phyloP scores from a whole-genome alignment of 2,329 filamentous ascomycete genomes.

The Fusarium cicatricum region DNA sequence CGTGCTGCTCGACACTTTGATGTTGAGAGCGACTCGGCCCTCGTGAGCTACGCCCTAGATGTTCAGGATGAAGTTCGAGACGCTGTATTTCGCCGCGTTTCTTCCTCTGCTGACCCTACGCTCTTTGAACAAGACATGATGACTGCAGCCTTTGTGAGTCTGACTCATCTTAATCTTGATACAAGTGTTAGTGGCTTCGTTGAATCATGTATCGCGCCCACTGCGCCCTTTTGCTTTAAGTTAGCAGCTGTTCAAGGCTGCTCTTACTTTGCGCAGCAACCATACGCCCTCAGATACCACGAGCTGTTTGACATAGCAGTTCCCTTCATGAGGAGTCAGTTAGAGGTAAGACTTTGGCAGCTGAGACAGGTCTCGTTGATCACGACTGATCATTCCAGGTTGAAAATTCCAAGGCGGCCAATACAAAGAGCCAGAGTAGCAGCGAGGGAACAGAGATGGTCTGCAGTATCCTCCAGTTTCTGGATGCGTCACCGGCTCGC shows the following conservation, averaged over 20 bases:
- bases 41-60: conserved; percentile 73
- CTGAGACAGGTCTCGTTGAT: background rate
- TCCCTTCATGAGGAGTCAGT: conserved; percentile 63
- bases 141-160: conserved; percentile 71
- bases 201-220: conserved; percentile 64
- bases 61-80: conserved; percentile 74
- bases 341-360: conserved; percentile 58
- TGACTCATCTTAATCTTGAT: conserved; percentile 69
- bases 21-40: conserved; percentile 67
- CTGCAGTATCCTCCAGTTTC: conserved; percentile 61
- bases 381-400: conserved; percentile 14
- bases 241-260: conserved; percentile 69
- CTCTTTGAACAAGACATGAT: conserved; percentile 70
- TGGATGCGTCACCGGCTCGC: conserved; percentile 58
- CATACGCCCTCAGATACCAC: conserved; percentile 58
- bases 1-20: conserved; percentile 71
- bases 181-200: conserved; percentile 64
- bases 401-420: conserved; percentile 28
- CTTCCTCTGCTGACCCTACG: conserved; percentile 55
- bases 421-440: conserved; percentile 8
- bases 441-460: conserved; percentile 39
- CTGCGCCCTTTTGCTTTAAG: conserved; percentile 67
- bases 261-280: conserved; percentile 66
- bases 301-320: conserved; percentile 64
- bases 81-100: conserved; percentile 66